Evolutionary conservation across 768 basidiomycete genomes (phyloP), one percentile per base, ranked within the genome.

Genomic region (Mycena capillaripes): DNA sequence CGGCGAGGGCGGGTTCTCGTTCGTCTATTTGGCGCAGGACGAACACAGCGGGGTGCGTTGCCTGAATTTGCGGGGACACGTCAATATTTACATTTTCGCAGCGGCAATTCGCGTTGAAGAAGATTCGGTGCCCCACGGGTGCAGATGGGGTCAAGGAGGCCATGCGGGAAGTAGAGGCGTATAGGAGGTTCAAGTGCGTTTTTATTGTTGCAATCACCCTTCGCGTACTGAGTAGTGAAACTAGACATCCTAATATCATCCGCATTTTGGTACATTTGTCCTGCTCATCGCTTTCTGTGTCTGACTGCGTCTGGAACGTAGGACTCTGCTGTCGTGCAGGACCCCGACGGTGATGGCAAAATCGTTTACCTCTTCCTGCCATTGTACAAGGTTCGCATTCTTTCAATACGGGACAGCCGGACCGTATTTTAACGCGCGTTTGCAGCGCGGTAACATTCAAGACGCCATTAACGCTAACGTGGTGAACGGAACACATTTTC

Each of bases 311-410:
- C 42, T 38, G 34, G 40, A 32, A 32, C 30, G 30, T 56, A 95
- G 94, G 97, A 98, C 79, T 97, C 97, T 17, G 95, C 97, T 1
- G 95, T 97, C 5, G 93, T 97, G 1, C 96, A 98, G 81, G 97
- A 98, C 78, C 93, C 94, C 38, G 92, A 94, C 70, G 97, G 95
- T 17, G 96, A 97, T 57, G 96, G 96, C 14, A 94, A 97, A 81
- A 94, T 98, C 68, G 96, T 98, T 34, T 98, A 98, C 81, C 91
- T 99, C 64, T 99, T 99, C 86, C 86, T 99, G 7, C 98, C 98
- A 0, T 86, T 96, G 38, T 98, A 97, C 85, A 93, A 95, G 87
- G 95, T 93, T 53, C 42, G 84, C 77, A n/a, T 52, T 27, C 57
- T 34, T 46, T 3, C 32, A 25, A 44, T 2, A 10, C 10, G 17